phyloP scores from a whole-genome alignment of 306 rosid genomes.

The Casuarina equisetifolia region DNA sequence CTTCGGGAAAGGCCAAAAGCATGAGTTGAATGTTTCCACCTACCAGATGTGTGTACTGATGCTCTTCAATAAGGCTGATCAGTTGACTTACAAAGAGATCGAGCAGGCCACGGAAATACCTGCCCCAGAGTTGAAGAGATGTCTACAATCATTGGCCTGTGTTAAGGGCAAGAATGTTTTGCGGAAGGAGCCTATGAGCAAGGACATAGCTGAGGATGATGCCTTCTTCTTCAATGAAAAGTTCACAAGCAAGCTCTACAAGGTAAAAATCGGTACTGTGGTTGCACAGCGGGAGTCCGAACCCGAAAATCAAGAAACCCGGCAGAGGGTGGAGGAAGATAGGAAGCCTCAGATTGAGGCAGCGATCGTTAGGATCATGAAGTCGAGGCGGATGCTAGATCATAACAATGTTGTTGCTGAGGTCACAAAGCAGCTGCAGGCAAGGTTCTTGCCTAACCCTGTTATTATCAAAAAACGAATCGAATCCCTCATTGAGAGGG shows the following conservation, averaged over 20 bases:
- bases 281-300: slow-evolving; percentile 59
- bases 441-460: slow-evolving; percentile 52
- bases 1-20: slow-evolving; percentile 53
- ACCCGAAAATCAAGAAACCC: slow-evolving; percentile 55
- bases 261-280: slow-evolving; percentile 62
- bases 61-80: slow-evolving; percentile 50
- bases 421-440: slow-evolving; percentile 62
- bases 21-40: slow-evolving; percentile 60
- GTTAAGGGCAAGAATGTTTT: slow-evolving; percentile 57
- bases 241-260: slow-evolving; percentile 52
- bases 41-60: slow-evolving; percentile 60
- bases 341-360: slow-evolving; percentile 65
- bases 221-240: slow-evolving; percentile 47
- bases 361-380: slow-evolving; percentile 61
- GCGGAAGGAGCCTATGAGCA: slow-evolving; percentile 60
- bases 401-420: slow-evolving; percentile 55
- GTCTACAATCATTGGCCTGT: slow-evolving; percentile 59
- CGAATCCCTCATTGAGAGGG: slow-evolving; percentile 62
- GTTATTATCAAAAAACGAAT: slow-evolving; percentile 52
- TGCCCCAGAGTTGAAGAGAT: slow-evolving; percentile 44
- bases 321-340: slow-evolving; percentile 62
- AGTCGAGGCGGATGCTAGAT: slow-evolving; percentile 46
- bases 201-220: slow-evolving; percentile 58
- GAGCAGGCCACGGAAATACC: slow-evolving; percentile 58
- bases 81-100: slow-evolving; percentile 48